Evolutionary conservation across 192 early-diverging fungal species (phyloP).

Genomic region (Podila minutissima): DNA sequence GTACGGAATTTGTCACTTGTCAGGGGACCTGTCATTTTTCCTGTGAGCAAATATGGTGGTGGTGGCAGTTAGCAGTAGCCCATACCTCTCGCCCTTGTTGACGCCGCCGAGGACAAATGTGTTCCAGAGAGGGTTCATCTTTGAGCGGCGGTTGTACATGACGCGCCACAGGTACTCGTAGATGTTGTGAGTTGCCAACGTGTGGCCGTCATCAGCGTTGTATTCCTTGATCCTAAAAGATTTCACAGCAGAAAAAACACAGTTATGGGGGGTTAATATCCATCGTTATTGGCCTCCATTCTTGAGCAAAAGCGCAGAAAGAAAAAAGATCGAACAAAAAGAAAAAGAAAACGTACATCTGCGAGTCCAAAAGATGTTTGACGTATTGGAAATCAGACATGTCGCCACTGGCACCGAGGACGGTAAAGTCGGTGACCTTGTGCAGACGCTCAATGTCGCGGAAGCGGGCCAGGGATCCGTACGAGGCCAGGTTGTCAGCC

Average conservation of each 20-base stretch:
- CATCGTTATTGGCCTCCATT: neutral
- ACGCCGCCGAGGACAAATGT: conserved; percentile 90
- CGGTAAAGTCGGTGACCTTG: conserved; percentile 83
- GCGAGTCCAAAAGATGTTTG: conserved; percentile 81
- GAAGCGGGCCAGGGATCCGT: conserved; percentile 93
- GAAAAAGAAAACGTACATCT: conserved; percentile 59
- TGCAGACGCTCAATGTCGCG: conserved; percentile 87
- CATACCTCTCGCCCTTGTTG: conserved; percentile 75
- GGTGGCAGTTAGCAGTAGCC: neutral
- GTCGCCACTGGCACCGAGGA: conserved; percentile 93
- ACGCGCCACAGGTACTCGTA: conserved; percentile 91
- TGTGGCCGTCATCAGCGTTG: conserved; percentile 90
- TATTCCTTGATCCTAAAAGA: conserved; percentile 87
- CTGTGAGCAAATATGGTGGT: too few relatives aligned
- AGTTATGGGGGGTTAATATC: too few relatives aligned
- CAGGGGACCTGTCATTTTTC: too few relatives aligned
- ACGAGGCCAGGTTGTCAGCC: conserved; percentile 94
- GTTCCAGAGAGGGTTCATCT: conserved; percentile 97
- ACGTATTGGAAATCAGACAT: conserved; percentile 95
- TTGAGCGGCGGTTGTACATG: conserved; percentile 91
- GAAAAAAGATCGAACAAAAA: conserved; percentile 12
- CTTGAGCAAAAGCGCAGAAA: too few relatives aligned
- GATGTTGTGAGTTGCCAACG: conserved; percentile 84
- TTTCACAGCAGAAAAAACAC: too few relatives aligned
- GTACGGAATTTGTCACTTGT: neutral